phyloP scores from a whole-genome alignment of 164 flowering plant species.

The Euptelea pleiosperma region DNA sequence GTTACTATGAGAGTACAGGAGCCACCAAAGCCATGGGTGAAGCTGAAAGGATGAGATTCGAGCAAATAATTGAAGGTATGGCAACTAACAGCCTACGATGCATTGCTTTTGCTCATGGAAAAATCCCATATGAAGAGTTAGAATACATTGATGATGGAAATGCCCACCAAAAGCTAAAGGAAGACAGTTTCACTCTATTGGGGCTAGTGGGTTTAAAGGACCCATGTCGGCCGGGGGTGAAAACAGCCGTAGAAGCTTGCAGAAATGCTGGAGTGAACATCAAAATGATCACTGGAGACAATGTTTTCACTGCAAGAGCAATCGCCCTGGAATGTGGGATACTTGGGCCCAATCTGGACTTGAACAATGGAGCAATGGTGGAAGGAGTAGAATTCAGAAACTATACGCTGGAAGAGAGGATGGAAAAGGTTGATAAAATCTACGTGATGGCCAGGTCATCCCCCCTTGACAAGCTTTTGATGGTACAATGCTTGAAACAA shows the following conservation, averaged over 20 bases:
- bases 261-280: slow-evolving; percentile 33
- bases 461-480: slow-evolving; percentile 41
- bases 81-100: slow-evolving; percentile 36
- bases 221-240: slow-evolving; percentile 40
- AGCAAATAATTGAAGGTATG: slow-evolving; percentile 27
- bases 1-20: slow-evolving; percentile 23
- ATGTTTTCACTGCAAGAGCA: slow-evolving; percentile 38
- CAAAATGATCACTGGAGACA: slow-evolving; percentile 47
- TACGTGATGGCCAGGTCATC: slow-evolving; percentile 45
- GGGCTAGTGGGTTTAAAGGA: slow-evolving; percentile 40
- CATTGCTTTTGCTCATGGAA: slow-evolving; percentile 32
- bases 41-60: slow-evolving; percentile 12
- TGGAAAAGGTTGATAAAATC: slow-evolving; percentile 31
- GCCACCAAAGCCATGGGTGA: slow-evolving; percentile 10
- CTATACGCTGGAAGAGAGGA: slow-evolving; percentile 33
- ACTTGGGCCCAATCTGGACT: slow-evolving; percentile 21
- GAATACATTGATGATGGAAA: slow-evolving; percentile 5
- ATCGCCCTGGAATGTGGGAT: slow-evolving; percentile 40
- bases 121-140: neutral
- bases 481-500: slow-evolving; percentile 40
- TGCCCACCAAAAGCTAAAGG: slow-evolving; percentile 12
- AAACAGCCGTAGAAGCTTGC: slow-evolving; percentile 29
- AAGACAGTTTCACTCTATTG: slow-evolving; percentile 22
- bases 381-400: slow-evolving; percentile 40
- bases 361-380: slow-evolving; percentile 21